Base-by-base conservation (phyloP, 257 asterid species). In the Solanum corneliomulleri region DNA sequence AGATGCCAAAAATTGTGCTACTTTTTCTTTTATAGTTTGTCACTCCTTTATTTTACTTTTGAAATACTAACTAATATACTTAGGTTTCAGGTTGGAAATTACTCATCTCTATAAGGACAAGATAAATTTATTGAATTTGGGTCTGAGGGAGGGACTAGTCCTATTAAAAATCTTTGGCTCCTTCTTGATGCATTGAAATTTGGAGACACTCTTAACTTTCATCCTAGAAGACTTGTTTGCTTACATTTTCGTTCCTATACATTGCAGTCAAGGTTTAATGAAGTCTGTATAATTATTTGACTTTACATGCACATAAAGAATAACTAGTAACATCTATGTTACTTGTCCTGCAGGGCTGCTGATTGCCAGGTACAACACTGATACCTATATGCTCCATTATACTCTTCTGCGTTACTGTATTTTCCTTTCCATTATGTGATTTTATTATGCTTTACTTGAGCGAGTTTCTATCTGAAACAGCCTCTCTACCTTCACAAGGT, bases 341-440 rank as follows among this genome's bases (percentile, higher is more conserved):
- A 91, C 88, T 86, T 93, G 69, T 87, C 86, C 85, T 89, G 83
- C 97, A 95, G 98, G 96, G 98, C 98, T 25, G 98, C 97, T 20
- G 98, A 94, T 91, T 93, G 94, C 87, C 98, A 95, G 97, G 98
- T 95, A 92, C 52, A 76, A 41, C 42, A 33, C 78, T 70, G 86
- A 81, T 60, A 41, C 42, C 37, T 23, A 13, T 41, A 25, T 88
- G 41, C 68, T 52, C 84, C 84, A 62, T 2, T 66, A 13, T 62
- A 11, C 31, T 62, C 70, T 62, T 62, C 33, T n/a, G 31, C 9
- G 5, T 62, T 62, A 23, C 70, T 62, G 70, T 62, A 62, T 62
- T 62, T 62, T 62, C 70, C 31, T 62, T 60, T 62, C 70, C 70
- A 62, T 10, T 10, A 10, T 1, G 71, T 64, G 70, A 62, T 62